phyloP scores from a whole-genome alignment of 2,329 filamentous ascomycete species.

The Exserohilum turcica region DNA sequence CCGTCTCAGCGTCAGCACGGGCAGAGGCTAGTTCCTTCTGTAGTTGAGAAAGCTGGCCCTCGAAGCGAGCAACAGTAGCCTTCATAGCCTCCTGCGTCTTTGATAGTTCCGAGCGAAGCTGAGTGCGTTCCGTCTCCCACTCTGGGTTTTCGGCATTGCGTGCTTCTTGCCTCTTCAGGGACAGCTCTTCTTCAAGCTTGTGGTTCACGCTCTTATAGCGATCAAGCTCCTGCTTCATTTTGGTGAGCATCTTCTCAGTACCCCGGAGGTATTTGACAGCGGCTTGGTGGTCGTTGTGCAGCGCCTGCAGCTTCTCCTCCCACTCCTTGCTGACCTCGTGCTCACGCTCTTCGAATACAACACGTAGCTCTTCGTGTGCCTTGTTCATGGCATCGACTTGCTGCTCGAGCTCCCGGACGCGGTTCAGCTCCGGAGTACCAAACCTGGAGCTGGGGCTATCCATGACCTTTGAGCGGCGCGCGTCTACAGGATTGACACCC shows the following conservation, averaged over 20 bases:
- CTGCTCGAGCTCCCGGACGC: slow-evolving; percentile 83
- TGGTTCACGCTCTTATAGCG: slow-evolving; percentile 88
- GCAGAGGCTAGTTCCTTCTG: slow-evolving; percentile 70
- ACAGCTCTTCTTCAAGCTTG: slow-evolving; percentile 81
- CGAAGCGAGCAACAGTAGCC: slow-evolving; percentile 68
- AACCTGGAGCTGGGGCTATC: slow-evolving; percentile 76
- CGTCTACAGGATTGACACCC: slow-evolving; percentile 77
- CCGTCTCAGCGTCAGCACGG: slow-evolving; percentile 70
- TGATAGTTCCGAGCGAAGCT: slow-evolving; percentile 71
- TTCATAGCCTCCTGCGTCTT: slow-evolving; percentile 72
- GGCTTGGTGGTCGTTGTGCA: slow-evolving; percentile 97
- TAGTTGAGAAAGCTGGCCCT: slow-evolving; percentile 71
- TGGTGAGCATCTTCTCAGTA: slow-evolving; percentile 98
- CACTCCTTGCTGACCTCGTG: slow-evolving; percentile 88
- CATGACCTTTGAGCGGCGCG: slow-evolving; percentile 72
- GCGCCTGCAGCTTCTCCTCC: slow-evolving; percentile 88
- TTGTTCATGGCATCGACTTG: slow-evolving; percentile 78
- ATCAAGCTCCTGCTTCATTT: slow-evolving; percentile 95
- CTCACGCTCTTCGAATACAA: slow-evolving; percentile 75
- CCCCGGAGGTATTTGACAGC: slow-evolving; percentile 98
- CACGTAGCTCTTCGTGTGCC: slow-evolving; percentile 84
- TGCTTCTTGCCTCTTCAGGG: slow-evolving; percentile 55
- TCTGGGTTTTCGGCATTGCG: slow-evolving; percentile 56
- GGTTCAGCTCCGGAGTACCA: slow-evolving; percentile 76
- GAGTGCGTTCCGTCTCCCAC: slow-evolving; percentile 76